Evolutionary conservation across 106 monocot genomes (phyloP), one percentile per base, ranked within the genome.

Genomic region (Dendrobium nobile): DNA sequence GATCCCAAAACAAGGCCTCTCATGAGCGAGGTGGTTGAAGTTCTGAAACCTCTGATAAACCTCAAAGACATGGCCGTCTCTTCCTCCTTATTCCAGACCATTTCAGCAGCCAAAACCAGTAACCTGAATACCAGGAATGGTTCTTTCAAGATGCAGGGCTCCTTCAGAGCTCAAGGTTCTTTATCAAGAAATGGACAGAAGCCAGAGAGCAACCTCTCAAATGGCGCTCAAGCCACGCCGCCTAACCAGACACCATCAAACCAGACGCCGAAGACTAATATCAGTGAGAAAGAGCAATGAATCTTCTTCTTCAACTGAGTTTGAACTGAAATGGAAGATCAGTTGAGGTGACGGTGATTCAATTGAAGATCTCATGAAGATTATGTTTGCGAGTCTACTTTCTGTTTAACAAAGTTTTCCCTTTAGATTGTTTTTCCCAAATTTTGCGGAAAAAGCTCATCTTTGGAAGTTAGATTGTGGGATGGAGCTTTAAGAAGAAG

Each of bases 41-140:
- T 31, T 41, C 88, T 88, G 47, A 82, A 88, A 47, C 88, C 85
- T 8, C 70, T 88, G 20, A 15, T 85, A 6, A 88, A 85, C 80
- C 85, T 88, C 80, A 85, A 85, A 47, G 88, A 88, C 88, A 85
- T 85, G 88, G 88, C 88, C 1, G 78, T 79, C 80, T 80, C 82
- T 41, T 88, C 85, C 3, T 76, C 75, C 19, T 68, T 82, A 67
- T 85, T 80, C 56, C 85, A 85, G 77, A 72, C 82, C 42, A 82
- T 85, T 82, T 79, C 80, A 54, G 77, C 82, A 28, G 80, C 85
- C 20, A 77, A 80, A 70, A 51, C 77, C 17, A 78, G 54, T 77
- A 85, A 77, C 78, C 72, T 27, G 45, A 88, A 77, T 55, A 61
- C 78, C 10, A 83, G 81, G 37, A 90, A 83, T 42, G 85, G 88